Evolutionary conservation across 805 yeast species (phyloP), one percentile per base, ranked within the genome.

Genomic region (Komagataella pastoris): DNA sequence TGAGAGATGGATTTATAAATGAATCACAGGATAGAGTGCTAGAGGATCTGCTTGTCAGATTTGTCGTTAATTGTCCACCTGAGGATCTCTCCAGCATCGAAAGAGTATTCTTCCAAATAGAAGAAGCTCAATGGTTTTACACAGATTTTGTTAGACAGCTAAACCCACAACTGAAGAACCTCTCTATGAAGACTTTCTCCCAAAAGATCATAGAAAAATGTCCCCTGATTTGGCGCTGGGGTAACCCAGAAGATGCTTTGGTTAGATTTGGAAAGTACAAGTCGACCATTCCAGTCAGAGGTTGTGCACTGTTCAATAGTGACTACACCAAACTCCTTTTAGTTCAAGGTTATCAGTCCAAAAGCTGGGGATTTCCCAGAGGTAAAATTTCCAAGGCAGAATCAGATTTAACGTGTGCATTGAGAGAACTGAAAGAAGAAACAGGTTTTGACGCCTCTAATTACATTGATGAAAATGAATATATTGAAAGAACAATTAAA

Each of bases 51-150:
- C 73, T 88, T 17, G 98, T 88, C 50, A 73, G 99, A 55, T 93
- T 93, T 62, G 82, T 95, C 49, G 78, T 90, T 53, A 93, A 93
- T 71, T 86, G 90, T 50, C 98, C 99, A 7, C 79, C 80, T 3
- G 97, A 91, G 61, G 99, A 93, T 65, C 69, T 91, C 50, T 80
- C 93, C 40, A 77, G 90, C 14, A 76, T 82, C 24, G 91, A 79
- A 62, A 75, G 99, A 61, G 85, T 90, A 23, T 79, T 89, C 61
- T 93, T 93, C 69, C 96, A 90, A 64, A 83, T 93, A 46, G 99
- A 93, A 71, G 98, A 93, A 66, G 99, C 99, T 2, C 97, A 89
- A 58, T 93, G 99, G 99, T 93, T 86, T 63, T 93, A 90, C 66
- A 77, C 85, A 49, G 99, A 93, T 66, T 90, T 84, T 59, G 74